Base-by-base conservation (phyloP, 1,139 yeast species). In the Eremothecium cymbalariae region DNA sequence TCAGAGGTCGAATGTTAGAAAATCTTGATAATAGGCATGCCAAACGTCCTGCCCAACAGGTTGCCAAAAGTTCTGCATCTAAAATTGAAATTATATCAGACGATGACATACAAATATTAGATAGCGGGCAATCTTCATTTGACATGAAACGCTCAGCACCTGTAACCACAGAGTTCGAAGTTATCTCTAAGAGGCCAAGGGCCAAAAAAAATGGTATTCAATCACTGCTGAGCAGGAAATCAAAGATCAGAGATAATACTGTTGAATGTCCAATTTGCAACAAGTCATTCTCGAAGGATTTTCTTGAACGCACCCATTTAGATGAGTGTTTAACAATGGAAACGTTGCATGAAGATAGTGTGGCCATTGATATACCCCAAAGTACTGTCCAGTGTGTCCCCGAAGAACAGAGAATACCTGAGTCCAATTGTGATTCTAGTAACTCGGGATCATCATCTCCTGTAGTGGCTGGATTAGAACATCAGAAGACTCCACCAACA, bases 211-310 rank as follows among this genome's bases (percentile, higher is more conserved):
- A 28, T 31, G 37, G 35, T 7, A 38, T 46, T 9, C 38, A 43
- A 8, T 38, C 48, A 5, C 28, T 45, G 36, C 33, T 45, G 12
- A 43, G 27, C 20, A 35, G 27, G 34, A 37, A 32, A 14, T 23
- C 29, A 23, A 36, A 32, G 26, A 8, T 28, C 7, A 31, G 32
- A 18, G 41, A 42, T 17, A 42, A 45, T 21, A 27, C 41, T 30
- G 81, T 70, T 1, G 66, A 63, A 32, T 85, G 95, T 51, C 95
- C 95, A 0, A 65, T 85, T 1, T 85, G 95, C 55, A 55, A 60
- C 4, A 64, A 68, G 29, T 55, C 57, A 18, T 72, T 78, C 71
- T 69, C 81, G 1, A 64, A 79, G 0, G 64, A 62, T 7, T 68
- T 67, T 13, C 61, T 85, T 9, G 85, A 85, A 54, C 53, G 73